A percentile compares a stretch with the other conserved stretches of the same genome.
Conservation (phyloP, 1,139 yeast genomes). For the Petasospora fabianii region DNA sequence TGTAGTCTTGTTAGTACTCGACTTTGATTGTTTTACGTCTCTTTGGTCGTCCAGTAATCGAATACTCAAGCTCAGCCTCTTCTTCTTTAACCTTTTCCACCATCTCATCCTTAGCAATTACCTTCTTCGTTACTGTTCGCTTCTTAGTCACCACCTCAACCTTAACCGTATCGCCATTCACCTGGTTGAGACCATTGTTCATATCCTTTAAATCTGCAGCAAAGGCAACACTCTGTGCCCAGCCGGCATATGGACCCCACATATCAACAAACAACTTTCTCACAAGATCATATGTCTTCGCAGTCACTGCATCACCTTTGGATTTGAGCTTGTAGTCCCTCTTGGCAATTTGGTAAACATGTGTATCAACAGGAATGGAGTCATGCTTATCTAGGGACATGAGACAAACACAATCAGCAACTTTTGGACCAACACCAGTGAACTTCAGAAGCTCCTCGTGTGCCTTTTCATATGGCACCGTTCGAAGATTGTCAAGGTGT, state of each 20-base stretch:
- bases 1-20: conserved; percentile 7
- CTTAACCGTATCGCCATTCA: conserved; percentile 18
- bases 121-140: conserved; percentile 3
- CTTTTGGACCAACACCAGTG: conserved; percentile 95
- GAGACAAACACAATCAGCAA: conserved; percentile 90
- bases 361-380: conserved; percentile 94
- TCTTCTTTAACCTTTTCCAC: conserved; percentile 5
- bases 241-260: conserved; percentile 94
- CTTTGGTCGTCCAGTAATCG: conserved; percentile 29
- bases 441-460: conserved; percentile 64
- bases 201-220: conserved; percentile 74
- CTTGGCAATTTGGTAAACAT: conserved; percentile 87
- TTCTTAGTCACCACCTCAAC: conserved; percentile 10
- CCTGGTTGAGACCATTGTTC: conserved; percentile 51
- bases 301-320: conserved; percentile 30
- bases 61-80: conserved; percentile 24
- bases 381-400: conserved; percentile 88
- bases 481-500: conserved; percentile 38
- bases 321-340: conserved; percentile 69
- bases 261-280: conserved; percentile 56
- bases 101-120: conserved; percentile 7
- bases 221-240: conserved; percentile 94
- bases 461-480: conserved; percentile 49
- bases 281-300: conserved; percentile 53
- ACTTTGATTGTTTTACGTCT: conserved; percentile 25